A percentile compares a stretch with the other conserved stretches of the same genome.
These are phyloP conservation scores for Kalaharituber pfeilii DNA, from an alignment of 2,329 filamentous ascomycete species.

Conservation along the genomic window DNA sequence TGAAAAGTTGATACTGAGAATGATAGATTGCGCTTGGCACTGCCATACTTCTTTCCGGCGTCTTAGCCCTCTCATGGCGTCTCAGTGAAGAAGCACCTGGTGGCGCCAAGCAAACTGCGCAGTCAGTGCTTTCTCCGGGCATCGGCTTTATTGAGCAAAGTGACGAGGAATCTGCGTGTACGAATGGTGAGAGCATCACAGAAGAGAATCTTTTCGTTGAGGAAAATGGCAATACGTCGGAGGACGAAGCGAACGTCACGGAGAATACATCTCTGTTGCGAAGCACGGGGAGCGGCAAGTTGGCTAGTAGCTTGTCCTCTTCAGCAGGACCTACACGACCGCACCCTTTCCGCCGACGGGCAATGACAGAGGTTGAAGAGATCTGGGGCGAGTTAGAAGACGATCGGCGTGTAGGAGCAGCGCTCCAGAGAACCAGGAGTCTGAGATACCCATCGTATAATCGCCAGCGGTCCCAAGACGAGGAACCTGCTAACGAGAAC, in stretches of 20 bases:
- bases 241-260: not conserved
- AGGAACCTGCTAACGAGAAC: constrained; percentile 30
- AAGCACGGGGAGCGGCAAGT: constrained; percentile 12
- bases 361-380: constrained; percentile 49
- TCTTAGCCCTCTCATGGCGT: constrained; percentile 84
- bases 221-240: not conserved
- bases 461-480: constrained; percentile 31
- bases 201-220: not conserved
- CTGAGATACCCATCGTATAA: constrained; percentile 27
- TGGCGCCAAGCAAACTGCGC: constrained; percentile 21
- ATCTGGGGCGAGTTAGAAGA: constrained; percentile 85
- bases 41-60: constrained; percentile 65
- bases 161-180: constrained; percentile 22
- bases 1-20: too few species aligned
- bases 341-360: constrained; percentile 26
- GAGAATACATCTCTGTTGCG: not conserved
- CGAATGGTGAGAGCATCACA: constrained; percentile 19
- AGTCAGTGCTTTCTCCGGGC: constrained; percentile 58
- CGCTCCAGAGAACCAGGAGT: not conserved
- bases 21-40: constrained; percentile 64
- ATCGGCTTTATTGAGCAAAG: constrained; percentile 53
- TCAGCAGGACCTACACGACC: constrained; percentile 14
- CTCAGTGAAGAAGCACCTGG: constrained; percentile 29
- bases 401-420: constrained; percentile 26
- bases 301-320: not conserved